phyloP scores from a whole-genome alignment of 208 protist genomes.

The Leishmania tarentolae region DNA sequence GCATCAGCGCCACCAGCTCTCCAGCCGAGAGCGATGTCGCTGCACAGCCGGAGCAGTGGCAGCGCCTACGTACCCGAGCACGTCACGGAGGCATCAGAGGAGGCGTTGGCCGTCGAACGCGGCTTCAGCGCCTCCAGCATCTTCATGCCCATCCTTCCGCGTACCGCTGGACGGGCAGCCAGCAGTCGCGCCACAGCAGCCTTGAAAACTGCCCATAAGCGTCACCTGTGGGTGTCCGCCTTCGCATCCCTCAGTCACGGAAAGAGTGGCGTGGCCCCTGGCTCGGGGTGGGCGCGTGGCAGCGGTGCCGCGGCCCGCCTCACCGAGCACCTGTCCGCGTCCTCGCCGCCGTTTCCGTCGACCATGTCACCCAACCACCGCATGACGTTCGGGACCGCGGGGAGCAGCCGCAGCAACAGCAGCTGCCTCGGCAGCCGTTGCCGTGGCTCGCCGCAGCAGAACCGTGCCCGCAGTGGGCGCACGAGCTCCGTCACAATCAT shows the following conservation, averaged over 20 bases:
- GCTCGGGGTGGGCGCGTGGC: background rate
- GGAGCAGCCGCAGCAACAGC: background rate
- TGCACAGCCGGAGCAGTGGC: background rate
- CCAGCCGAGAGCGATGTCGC: background rate
- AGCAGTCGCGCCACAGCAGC: background rate
- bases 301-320: background rate
- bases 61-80: background rate
- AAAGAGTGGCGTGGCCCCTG: background rate
- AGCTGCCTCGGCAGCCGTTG: slow-evolving; percentile 1
- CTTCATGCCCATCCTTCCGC: background rate
- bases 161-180: background rate
- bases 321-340: background rate
- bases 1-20: background rate
- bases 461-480: background rate
- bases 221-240: background rate
- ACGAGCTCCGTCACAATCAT: slow-evolving; percentile 10
- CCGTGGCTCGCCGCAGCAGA: background rate
- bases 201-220: background rate
- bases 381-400: background rate
- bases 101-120: background rate
- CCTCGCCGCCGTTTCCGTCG: background rate
- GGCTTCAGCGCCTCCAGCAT: slow-evolving; percentile 1
- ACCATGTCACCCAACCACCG: background rate
- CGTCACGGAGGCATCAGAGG: background rate
- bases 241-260: background rate